Evolutionary conservation across 23 red algal genomes (phyloP).

Genomic region (Gracilaria domingensis): DNA sequence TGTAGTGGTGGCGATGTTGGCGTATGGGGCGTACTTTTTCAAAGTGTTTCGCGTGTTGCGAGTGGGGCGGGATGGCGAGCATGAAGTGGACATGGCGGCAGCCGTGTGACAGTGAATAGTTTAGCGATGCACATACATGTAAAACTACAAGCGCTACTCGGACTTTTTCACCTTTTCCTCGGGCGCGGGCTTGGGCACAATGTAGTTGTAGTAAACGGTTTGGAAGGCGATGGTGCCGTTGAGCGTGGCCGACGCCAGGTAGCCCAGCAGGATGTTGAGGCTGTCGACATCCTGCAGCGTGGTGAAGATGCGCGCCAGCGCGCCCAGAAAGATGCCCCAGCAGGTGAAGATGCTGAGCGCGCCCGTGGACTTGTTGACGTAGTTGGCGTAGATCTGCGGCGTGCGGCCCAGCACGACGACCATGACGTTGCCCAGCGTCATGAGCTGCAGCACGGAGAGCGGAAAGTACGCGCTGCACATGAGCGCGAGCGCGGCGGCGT

Average conservation of each 20-base stretch:
- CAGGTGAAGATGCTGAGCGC: constrained; percentile 83
- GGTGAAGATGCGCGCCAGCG: constrained; percentile 88
- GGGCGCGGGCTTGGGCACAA: background rate
- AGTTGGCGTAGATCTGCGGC: constrained; percentile 85
- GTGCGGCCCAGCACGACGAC: constrained; percentile 75
- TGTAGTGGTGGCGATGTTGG: background rate
- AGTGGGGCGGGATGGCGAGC: background rate
- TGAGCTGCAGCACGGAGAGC: constrained; percentile 71
- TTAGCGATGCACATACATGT: too few relatives aligned
- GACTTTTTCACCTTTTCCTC: constrained; percentile 59
- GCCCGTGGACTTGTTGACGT: constrained; percentile 72
- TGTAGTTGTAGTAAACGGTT: constrained; percentile 80
- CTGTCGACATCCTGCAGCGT: constrained; percentile 88
- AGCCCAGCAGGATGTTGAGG: constrained; percentile 84
- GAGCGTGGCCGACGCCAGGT: constrained; percentile 69
- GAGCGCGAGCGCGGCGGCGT: constrained; percentile 34
- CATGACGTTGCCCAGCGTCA: constrained; percentile 79
- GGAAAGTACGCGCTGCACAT: constrained; percentile 78
- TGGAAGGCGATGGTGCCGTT: constrained; percentile 87
- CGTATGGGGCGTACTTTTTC: background rate
- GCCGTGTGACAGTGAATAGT: too few relatives aligned
- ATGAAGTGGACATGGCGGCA: background rate
- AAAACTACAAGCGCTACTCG: background rate
- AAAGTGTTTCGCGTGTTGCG: background rate
- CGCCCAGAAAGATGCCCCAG: constrained; percentile 90